Percentiles rank a stretch among this genome's conserved stretches.
Conservation (phyloP, 2,329 filamentous ascomycete species). For the Westerdykella aurantiaca region DNA sequence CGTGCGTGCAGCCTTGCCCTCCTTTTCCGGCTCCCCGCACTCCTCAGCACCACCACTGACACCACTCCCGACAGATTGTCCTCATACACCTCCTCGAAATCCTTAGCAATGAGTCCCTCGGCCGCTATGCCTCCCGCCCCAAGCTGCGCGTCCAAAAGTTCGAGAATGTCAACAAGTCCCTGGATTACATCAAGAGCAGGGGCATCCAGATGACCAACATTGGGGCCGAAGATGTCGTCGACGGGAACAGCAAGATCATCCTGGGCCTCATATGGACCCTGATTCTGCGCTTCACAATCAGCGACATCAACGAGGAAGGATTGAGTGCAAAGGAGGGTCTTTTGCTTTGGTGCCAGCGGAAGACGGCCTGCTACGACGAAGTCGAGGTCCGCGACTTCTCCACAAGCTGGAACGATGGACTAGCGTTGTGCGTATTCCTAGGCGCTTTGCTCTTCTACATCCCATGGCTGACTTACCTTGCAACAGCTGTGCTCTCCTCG, state of each 20-base stretch:
- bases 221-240: constrained; percentile 94
- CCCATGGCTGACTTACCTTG: constrained; percentile 11
- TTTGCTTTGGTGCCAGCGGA: constrained; percentile 93
- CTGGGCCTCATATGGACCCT: constrained; percentile 96
- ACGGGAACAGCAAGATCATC: constrained; percentile 96
- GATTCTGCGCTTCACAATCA: constrained; percentile 96
- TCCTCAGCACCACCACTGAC: neutral
- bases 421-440: constrained; percentile 61
- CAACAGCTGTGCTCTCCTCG: constrained; percentile 71
- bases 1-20: constrained; percentile 52
- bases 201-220: constrained; percentile 98
- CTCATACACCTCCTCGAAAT: constrained; percentile 97
- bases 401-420: constrained; percentile 90
- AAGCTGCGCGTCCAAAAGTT: constrained; percentile 95
- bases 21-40: neutral
- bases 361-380: constrained; percentile 97
- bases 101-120: constrained; percentile 87
- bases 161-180: constrained; percentile 93
- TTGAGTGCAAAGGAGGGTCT: constrained; percentile 96
- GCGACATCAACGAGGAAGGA: constrained; percentile 95
- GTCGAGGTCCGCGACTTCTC: constrained; percentile 95
- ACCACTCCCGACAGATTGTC: constrained; percentile 58
- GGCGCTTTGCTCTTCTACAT: too few species aligned
- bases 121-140: constrained; percentile 92
- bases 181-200: constrained; percentile 85